Percentiles rank a stretch among this genome's conserved stretches.
phyloP scores from a whole-genome alignment of 2,329 filamentous ascomycete genomes.

The Tetracladium maxilliforme region DNA sequence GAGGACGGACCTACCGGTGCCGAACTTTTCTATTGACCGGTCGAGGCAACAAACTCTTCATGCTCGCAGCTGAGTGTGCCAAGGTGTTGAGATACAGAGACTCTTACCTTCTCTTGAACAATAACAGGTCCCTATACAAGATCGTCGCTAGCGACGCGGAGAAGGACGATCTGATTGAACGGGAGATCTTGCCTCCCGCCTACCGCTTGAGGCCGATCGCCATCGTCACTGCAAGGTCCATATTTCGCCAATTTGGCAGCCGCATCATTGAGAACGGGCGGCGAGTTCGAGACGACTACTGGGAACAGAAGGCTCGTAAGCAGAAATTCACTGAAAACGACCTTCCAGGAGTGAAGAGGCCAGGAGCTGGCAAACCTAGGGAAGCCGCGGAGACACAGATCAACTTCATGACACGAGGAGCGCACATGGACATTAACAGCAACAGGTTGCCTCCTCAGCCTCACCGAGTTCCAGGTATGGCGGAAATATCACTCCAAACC shows the following conservation, averaged over 20 bases:
- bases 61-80: constrained; percentile 96
- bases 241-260: constrained; percentile 98
- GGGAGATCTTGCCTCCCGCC: constrained; percentile 92
- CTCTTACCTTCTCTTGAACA: constrained; percentile 97
- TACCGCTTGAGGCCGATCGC: constrained; percentile 98
- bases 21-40: constrained; percentile 87
- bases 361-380: constrained; percentile 77
- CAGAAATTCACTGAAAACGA: constrained; percentile 98
- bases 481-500: constrained; percentile 45
- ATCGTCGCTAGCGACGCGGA: constrained; percentile 94
- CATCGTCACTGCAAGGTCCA: constrained; percentile 91
- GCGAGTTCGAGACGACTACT: constrained; percentile 92
- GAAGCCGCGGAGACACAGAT: constrained; percentile 62
- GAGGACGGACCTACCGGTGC: constrained; percentile 78
- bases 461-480: constrained; percentile 59
- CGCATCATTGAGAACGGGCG: constrained; percentile 81
- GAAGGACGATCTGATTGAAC: constrained; percentile 89
- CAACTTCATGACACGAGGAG: constrained; percentile 41
- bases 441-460: constrained; percentile 55
- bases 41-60: constrained; percentile 86
- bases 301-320: constrained; percentile 93
- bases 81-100: constrained; percentile 88
- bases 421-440: constrained; percentile 80
- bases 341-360: constrained; percentile 86
- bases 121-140: constrained; percentile 91